These are phyloP conservation scores for Cichorium intybus DNA, from an alignment of 140 eudicot species.

Conservation along the genomic window DNA sequence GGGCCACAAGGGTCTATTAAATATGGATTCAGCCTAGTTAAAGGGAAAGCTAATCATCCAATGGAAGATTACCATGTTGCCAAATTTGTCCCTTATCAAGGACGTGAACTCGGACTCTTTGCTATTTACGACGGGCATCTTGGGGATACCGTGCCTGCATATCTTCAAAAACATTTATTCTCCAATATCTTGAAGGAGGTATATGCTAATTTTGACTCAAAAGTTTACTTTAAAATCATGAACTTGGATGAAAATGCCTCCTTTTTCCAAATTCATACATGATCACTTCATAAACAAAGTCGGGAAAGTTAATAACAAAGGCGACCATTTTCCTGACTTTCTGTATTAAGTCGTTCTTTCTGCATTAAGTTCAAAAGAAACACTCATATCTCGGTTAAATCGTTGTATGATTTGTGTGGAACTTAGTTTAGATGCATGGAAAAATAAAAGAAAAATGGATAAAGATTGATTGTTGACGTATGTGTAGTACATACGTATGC, in stretches of 20 bases:
- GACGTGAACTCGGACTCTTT: slow-evolving; percentile 80
- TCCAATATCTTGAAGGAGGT: slow-evolving; percentile 85
- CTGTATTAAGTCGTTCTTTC: background rate
- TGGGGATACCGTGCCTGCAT: slow-evolving; percentile 80
- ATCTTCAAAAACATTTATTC: slow-evolving; percentile 79
- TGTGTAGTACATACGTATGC: slow-evolving; percentile 5
- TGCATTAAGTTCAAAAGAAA: background rate
- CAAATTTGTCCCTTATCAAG: slow-evolving; percentile 51
- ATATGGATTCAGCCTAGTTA: slow-evolving; percentile 64
- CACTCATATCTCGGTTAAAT: background rate
- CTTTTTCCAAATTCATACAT: background rate
- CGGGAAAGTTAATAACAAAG: background rate
- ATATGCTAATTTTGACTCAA: too few species aligned
- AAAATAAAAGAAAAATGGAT: background rate
- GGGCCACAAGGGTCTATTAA: slow-evolving; percentile 51
- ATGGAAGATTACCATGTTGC: slow-evolving; percentile 97
- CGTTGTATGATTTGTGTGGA: too few species aligned
- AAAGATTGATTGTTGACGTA: slow-evolving; percentile 9
- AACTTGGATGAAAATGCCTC: background rate
- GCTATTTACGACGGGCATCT: slow-evolving; percentile 91
- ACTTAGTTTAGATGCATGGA: slow-evolving; percentile 3
- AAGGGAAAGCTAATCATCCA: slow-evolving; percentile 93
- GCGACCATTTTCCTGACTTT: background rate
- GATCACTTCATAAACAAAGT: background rate
- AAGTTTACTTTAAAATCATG: background rate